phyloP scores from a whole-genome alignment of 495 filamentous ascomycete genomes.

The Tuber borchii region DNA sequence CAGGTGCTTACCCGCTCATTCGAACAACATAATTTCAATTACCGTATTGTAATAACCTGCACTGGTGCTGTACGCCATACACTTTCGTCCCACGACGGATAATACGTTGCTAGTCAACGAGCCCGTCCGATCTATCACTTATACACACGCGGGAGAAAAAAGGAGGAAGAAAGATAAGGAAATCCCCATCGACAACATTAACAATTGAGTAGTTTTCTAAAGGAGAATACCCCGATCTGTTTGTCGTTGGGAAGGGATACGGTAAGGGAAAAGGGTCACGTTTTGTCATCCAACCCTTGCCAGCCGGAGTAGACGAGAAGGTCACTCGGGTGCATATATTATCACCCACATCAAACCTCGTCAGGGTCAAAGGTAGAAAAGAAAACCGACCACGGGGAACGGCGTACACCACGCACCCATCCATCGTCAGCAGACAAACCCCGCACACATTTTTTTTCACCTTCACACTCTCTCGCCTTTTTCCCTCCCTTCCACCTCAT shows the following conservation, averaged over 20 bases:
- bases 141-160: not conserved
- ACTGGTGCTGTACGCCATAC: slow-evolving; percentile 2
- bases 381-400: not conserved
- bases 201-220: not conserved
- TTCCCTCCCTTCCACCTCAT: not conserved
- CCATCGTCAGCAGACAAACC: slow-evolving; percentile 3
- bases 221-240: not conserved
- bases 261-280: not conserved
- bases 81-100: not conserved
- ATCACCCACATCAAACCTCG: slow-evolving; percentile 5
- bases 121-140: slow-evolving; percentile 1
- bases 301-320: not conserved
- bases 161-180: not conserved
- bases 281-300: not conserved
- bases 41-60: not conserved
- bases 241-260: not conserved
- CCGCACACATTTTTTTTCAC: not conserved
- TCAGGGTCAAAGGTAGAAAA: not conserved
- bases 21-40: slow-evolving; percentile 2
- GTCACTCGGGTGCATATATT: slow-evolving; percentile 3
- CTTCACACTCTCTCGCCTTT: not conserved
- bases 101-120: slow-evolving; percentile 1
- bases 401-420: not conserved
- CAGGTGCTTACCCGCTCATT: not conserved
- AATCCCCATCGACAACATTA: not conserved